Base-by-base conservation (phyloP, 2,329 filamentous ascomycete species). In the Penicillium sp. region DNA sequence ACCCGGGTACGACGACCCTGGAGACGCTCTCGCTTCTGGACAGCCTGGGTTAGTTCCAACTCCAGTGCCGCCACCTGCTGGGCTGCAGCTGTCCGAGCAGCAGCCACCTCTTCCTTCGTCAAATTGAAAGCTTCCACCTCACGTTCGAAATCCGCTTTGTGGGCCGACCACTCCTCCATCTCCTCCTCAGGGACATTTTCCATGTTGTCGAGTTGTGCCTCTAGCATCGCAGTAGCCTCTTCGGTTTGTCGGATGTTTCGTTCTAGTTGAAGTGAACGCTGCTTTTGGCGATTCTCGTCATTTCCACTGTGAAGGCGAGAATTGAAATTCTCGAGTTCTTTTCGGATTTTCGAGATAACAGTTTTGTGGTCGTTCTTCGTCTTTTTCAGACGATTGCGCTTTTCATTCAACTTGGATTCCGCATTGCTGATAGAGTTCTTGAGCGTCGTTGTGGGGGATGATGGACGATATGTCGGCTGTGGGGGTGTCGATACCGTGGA, bases 191-290 rank as follows among this genome's bases (percentile, higher is more conserved):
- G 84, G 57, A 85, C 77, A 8, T 78, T 80, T 55, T 82, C 82
- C 50, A 86, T 69, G 19, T 71, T 77, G 53, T 82, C 82, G 16
- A 84, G 77, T 64, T 86, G 80, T 46, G 69, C 67, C 54, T 81
- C 77, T 35, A 87, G 74, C 36, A 78, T 78, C 33, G 76, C 76
- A n/a, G 82, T 81, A 28, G 82, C 81, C 64, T 86, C 84, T 62
- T 87, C 84, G 5, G 84, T 84, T 69, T 87, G 84, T 53, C 79
- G 79, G 61, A 85, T 85, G 60, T 81, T 84, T 62, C 86, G 82
- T 60, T 81, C 83, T 57, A 86, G 77, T 64, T 88, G 85, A 58
- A 83, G 73, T 36, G 83, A 80, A 59, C 84, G 81, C 66, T 85
- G 83, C 60, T 81, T 81, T 69, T 86, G 83, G 58, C 82, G 78